Conservation (phyloP, 495 filamentous ascomycete species). For the Acidomyces sp. region DNA sequence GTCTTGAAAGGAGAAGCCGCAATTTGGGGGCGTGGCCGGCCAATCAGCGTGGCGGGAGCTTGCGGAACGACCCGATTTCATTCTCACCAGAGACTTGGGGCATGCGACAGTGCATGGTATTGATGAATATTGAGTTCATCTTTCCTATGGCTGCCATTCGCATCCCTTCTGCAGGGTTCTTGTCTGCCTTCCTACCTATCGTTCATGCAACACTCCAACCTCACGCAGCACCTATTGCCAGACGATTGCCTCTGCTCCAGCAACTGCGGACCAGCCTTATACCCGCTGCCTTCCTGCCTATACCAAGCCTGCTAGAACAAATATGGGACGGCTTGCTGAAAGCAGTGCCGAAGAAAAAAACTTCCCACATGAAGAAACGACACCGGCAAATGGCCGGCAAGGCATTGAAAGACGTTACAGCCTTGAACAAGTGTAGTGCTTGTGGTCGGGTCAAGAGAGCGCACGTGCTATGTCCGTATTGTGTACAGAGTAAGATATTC, state of each 20-base stretch:
- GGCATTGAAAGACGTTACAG: conserved; percentile 75
- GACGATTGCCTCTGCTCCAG: conserved; percentile 15
- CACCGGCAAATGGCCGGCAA: conserved; percentile 89
- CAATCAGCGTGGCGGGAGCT: too few species aligned
- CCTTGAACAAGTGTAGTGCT: conserved; percentile 71
- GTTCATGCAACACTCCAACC: conserved; percentile 25
- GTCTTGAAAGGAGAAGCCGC: neutral
- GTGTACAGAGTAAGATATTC: conserved; percentile 47
- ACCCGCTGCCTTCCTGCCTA: conserved; percentile 21
- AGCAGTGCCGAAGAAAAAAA: conserved; percentile 98
- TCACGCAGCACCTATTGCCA: conserved; percentile 17
- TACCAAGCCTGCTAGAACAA: conserved; percentile 48
- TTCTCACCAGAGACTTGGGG: too few species aligned
- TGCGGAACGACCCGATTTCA: too few species aligned
- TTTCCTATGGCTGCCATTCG: conserved; percentile 26
- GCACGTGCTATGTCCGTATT: conserved; percentile 76
- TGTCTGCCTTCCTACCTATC: conserved; percentile 25
- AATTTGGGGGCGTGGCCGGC: neutral
- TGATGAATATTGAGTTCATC: too few species aligned
- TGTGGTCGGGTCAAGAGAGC: conserved; percentile 80
- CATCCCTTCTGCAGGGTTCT: conserved; percentile 19
- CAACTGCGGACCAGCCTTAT: conserved; percentile 12
- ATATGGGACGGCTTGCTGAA: conserved; percentile 87
- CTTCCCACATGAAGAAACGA: conserved; percentile 89
- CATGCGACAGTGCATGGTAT: neutral